A percentile compares a stretch with the other conserved stretches of the same genome.
These are phyloP conservation scores for Botrytis aclada DNA, from an alignment of 2,329 filamentous ascomycete species.

Conservation along the genomic window DNA sequence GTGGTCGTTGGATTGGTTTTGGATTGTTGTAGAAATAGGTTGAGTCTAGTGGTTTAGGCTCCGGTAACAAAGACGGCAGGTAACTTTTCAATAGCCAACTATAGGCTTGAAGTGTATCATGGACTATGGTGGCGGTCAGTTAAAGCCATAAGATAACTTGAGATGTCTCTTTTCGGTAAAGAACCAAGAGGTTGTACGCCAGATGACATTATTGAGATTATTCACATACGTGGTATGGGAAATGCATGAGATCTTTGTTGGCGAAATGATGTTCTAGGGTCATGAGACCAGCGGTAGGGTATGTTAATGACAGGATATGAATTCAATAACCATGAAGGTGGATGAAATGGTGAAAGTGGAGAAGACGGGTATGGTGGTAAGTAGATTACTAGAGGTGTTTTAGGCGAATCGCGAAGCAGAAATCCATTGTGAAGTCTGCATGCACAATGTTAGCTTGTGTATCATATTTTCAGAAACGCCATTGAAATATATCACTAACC, in stretches of 20 bases:
- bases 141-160: not conserved
- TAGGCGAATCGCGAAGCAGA: constrained; percentile 31
- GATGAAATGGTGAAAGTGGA: constrained; percentile 40
- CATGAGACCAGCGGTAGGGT: constrained; percentile 55
- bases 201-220: not conserved
- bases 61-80: constrained; percentile 23
- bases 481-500: constrained; percentile 11
- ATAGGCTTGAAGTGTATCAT: constrained; percentile 55
- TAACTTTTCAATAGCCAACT: constrained; percentile 27
- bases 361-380: constrained; percentile 48
- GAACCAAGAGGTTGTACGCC: not conserved
- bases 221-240: constrained; percentile 16
- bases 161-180: not conserved
- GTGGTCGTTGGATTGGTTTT: constrained; percentile 36
- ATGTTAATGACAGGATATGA: constrained; percentile 49
- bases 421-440: constrained; percentile 32
- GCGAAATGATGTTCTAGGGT: constrained; percentile 17
- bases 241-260: not conserved
- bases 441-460: constrained; percentile 22
- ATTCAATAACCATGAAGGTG: constrained; percentile 39
- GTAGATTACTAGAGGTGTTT: constrained; percentile 52
- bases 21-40: not conserved
- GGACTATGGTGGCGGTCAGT: constrained; percentile 50
- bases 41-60: not conserved
- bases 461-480: not conserved